Percentiles rank a stretch among this genome's conserved stretches.
Conservation (phyloP, 73 alveolate species). For the Symbiodinium pilosum region DNA sequence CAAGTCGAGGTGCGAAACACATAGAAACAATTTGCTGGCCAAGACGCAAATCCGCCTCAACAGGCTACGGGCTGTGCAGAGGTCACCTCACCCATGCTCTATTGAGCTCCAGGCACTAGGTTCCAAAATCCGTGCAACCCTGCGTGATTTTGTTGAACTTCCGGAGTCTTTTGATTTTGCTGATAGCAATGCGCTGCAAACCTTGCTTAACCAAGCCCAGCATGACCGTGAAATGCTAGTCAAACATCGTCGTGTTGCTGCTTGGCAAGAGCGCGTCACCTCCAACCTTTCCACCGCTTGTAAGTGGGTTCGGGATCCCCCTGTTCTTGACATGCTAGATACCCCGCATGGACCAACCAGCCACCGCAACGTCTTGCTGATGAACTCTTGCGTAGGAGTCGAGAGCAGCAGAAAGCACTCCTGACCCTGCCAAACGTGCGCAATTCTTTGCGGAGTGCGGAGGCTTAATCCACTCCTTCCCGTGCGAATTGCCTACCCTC, state of each 20-base stretch:
- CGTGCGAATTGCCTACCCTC: background rate
- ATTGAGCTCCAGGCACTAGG: background rate
- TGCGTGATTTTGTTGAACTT: background rate
- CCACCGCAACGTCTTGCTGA: background rate
- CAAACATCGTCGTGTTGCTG: background rate
- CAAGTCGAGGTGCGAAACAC: no score
- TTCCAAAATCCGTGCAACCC: background rate
- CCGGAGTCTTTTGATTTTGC: background rate
- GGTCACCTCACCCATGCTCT: background rate
- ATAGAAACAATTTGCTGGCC: no score
- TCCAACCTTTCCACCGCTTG: background rate
- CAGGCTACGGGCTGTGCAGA: background rate
- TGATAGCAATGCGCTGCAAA: background rate
- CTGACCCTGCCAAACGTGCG: background rate
- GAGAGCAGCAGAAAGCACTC: background rate
- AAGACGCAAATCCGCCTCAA: background rate
- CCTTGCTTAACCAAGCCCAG: background rate
- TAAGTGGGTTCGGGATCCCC: background rate
- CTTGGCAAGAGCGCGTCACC: background rate
- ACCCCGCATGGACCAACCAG: background rate
- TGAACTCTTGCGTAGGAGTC: background rate
- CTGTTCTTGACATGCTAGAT: background rate
- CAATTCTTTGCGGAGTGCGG: background rate
- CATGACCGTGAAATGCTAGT: background rate
- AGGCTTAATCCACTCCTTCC: background rate